These are phyloP conservation scores for Rhododendron vialii DNA, from an alignment of 148 eudicot genomes.

Conservation along the genomic window DNA sequence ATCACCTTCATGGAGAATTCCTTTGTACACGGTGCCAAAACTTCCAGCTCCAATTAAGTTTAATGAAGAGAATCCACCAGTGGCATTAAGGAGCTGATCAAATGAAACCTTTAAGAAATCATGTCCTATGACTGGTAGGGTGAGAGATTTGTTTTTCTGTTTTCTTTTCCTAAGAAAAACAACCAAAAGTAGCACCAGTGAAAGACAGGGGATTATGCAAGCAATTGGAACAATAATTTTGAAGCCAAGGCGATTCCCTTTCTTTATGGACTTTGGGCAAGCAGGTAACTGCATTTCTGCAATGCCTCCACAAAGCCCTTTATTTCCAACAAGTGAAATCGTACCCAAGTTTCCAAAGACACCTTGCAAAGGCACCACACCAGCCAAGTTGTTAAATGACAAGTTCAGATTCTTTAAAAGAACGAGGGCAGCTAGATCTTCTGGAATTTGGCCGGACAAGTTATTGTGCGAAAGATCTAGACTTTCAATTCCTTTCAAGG, in stretches of 20 bases:
- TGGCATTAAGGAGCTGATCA: not conserved
- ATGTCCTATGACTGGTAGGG: not conserved
- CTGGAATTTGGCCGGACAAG: not conserved
- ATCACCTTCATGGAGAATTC: not conserved
- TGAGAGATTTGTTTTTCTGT: not conserved
- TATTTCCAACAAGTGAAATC: slow-evolving; percentile 1
- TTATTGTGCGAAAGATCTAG: not conserved
- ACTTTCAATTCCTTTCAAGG: not conserved
- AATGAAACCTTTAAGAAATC: not conserved
- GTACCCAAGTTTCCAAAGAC: not conserved
- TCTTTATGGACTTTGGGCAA: not conserved
- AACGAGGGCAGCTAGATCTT: not conserved
- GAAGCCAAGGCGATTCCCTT: not conserved
- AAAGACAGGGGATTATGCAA: not conserved
- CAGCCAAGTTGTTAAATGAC: not conserved
- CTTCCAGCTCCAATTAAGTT: not conserved
- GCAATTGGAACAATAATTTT: not conserved
- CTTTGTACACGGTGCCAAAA: not conserved
- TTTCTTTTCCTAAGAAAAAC: not conserved
- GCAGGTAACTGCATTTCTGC: not conserved
- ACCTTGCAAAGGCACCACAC: slow-evolving; percentile 3
- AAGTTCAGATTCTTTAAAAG: too few species aligned
- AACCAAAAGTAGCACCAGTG: not conserved
- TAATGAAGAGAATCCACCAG: not conserved
- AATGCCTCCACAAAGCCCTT: slow-evolving; percentile 3